phyloP scores from a whole-genome alignment of 2,329 filamentous ascomycete genomes.

The Dactylellina drechsleri region DNA sequence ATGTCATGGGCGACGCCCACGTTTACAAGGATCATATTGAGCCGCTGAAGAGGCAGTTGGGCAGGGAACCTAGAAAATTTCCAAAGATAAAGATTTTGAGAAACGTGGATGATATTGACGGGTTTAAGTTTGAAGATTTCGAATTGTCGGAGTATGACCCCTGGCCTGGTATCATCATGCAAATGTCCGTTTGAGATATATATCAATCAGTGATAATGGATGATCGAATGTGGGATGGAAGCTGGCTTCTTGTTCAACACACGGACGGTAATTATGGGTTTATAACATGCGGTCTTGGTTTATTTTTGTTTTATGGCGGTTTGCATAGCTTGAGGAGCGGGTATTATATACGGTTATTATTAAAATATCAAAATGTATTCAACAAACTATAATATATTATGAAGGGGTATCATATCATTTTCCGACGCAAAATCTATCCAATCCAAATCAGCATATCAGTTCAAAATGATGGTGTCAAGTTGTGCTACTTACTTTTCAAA shows the following conservation, averaged over 20 bases:
- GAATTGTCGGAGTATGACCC: constrained; percentile 87
- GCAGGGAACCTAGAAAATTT: constrained; percentile 81
- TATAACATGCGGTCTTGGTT: neutral
- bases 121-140: constrained; percentile 89
- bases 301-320: neutral
- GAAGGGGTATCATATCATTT: constrained; percentile 44
- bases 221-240: constrained; percentile 2
- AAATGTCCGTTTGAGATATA: constrained; percentile 82
- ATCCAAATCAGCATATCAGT: constrained; percentile 25
- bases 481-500: constrained; percentile 81
- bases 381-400: constrained; percentile 15
- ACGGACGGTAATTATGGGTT: constrained; percentile 21
- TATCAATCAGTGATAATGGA: neutral
- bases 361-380: constrained; percentile 10
- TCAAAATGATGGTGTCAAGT: neutral
- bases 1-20: constrained; percentile 98
- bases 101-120: constrained; percentile 79
- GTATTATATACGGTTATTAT: constrained; percentile 11
- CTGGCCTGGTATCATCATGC: constrained; percentile 93
- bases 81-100: constrained; percentile 78
- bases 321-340: constrained; percentile 44
- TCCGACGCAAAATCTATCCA: constrained; percentile 44
- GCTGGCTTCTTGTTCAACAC: constrained; percentile 52
- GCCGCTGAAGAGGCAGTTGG: constrained; percentile 81
- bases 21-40: constrained; percentile 94